Evolutionary conservation across 1,139 yeast genomes (phyloP), one percentile per base, ranked within the genome.

Genomic region (Zygoascus sp.): DNA sequence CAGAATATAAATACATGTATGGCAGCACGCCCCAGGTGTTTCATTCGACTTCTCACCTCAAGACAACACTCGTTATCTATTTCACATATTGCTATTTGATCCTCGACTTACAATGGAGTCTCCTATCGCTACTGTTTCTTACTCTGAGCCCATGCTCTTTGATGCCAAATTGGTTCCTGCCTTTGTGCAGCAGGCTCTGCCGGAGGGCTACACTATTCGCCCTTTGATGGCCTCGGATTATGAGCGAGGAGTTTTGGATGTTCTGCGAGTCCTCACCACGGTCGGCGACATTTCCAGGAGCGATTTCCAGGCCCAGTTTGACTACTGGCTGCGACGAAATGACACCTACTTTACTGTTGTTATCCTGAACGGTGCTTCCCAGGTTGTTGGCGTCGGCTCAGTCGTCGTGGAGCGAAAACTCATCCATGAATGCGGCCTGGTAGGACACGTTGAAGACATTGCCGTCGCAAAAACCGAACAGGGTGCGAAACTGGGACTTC

Each of bases 361-460:
- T 21, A 76, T 81, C 48, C 67, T 73, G 35, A 58, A 62, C 48
- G 53, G 46, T 11, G 64, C 67, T 2, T 65, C 59, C 44, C 46
- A 45, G 3, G 64, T 69, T 1, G 73, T 69, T 3, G 74, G 70
- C 3, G 63, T 67, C 17, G 75, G 75, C 3, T 63, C 72, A 9
- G 61, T 66, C 7, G 68, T 81, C 10, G 68, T 81, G 8, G 87
- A 81, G 61, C 69, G 70, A 44, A 81, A 72, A 55, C 61, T 72
- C 42, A 69, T 72, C 48, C 97, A 90, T 63, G 78, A 72, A 43
- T 81, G 94, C 64, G 95, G 96, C 0, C 66, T 73, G 46, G 95
- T 88, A 10, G 98, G 97, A 4, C 98, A 92, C 66, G 84, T 92
- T 53, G 98, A 92, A 63, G 98, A 92, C 63, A 90, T 92, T 51